Evolutionary conservation across 305 asterid genomes (phyloP).

Genomic region (Fraxinus sp.): DNA sequence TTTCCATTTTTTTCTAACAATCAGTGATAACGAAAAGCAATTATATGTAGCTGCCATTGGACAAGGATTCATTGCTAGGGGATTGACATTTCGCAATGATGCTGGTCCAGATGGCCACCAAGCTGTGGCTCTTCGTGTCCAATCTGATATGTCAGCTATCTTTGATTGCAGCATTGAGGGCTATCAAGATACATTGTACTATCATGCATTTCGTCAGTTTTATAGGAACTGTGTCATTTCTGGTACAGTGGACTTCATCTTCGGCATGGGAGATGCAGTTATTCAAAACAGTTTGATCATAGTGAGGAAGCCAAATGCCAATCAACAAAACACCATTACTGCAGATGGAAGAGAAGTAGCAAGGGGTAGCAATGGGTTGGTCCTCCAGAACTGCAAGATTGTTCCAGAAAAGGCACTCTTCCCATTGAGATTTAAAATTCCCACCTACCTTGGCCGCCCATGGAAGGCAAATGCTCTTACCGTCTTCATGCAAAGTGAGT

Average conservation of each 20-base stretch:
- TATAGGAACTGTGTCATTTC: constrained; percentile 69
- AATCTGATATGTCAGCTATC: constrained; percentile 45
- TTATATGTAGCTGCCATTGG: constrained; percentile 34
- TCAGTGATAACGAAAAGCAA: background rate
- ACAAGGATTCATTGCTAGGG: constrained; percentile 49
- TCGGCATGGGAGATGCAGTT: constrained; percentile 58
- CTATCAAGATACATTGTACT: constrained; percentile 27
- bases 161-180: constrained; percentile 81
- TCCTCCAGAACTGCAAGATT: constrained; percentile 65
- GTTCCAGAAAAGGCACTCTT: constrained; percentile 39
- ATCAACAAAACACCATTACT: constrained; percentile 52
- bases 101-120: constrained; percentile 68
- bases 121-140: constrained; percentile 65
- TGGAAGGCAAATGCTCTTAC: constrained; percentile 50
- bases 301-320: constrained; percentile 38
- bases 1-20: background rate
- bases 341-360: constrained; percentile 59
- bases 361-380: constrained; percentile 43
- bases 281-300: constrained; percentile 65
- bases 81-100: constrained; percentile 62
- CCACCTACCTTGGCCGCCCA: constrained; percentile 53
- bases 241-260: constrained; percentile 76
- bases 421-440: constrained; percentile 32
- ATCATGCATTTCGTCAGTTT: constrained; percentile 53
- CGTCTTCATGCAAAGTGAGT: constrained; percentile 52